Evolutionary conservation across 805 yeast genomes (phyloP).

Genomic region (Hanseniaspora lachancei): DNA sequence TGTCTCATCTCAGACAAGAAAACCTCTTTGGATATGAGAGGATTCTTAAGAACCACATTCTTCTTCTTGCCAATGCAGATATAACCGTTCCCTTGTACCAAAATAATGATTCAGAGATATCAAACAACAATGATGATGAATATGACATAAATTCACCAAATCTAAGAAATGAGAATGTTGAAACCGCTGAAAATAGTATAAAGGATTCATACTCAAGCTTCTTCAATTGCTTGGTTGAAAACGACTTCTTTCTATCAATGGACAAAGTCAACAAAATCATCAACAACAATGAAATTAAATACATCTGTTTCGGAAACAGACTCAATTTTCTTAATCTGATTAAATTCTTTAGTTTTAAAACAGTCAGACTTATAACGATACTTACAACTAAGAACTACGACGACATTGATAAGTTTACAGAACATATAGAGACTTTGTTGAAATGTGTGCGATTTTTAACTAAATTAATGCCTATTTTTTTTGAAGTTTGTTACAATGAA

Average conservation of each 20-base stretch:
- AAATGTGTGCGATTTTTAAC: conserved; percentile 55
- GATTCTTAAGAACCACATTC: conserved; percentile 45
- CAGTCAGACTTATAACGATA: conserved; percentile 21
- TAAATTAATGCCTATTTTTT: conserved; percentile 51
- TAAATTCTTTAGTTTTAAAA: conserved; percentile 28
- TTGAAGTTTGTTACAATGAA: conserved; percentile 35
- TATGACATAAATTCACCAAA: conserved; percentile 10
- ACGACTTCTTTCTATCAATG: conserved; percentile 29
- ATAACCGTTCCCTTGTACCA: conserved; percentile 15
- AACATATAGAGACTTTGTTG: conserved; percentile 31
- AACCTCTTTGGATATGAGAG: conserved; percentile 15
- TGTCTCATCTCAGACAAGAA: neutral
- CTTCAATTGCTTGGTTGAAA: conserved; percentile 13
- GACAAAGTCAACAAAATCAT: conserved; percentile 48
- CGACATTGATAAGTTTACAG: neutral
- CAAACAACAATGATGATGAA: conserved; percentile 23
- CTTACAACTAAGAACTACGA: conserved; percentile 6
- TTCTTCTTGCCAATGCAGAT: conserved; percentile 39
- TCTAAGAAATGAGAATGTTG: conserved; percentile 16
- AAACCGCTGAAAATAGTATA: neutral
- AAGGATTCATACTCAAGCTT: conserved; percentile 14
- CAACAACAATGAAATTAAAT: conserved; percentile 44
- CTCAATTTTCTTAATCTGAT: conserved; percentile 46
- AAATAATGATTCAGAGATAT: conserved; percentile 14
- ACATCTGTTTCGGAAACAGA: conserved; percentile 44